phyloP scores from a whole-genome alignment of 2,329 filamentous ascomycete genomes.

The Fusarium napiforme region DNA sequence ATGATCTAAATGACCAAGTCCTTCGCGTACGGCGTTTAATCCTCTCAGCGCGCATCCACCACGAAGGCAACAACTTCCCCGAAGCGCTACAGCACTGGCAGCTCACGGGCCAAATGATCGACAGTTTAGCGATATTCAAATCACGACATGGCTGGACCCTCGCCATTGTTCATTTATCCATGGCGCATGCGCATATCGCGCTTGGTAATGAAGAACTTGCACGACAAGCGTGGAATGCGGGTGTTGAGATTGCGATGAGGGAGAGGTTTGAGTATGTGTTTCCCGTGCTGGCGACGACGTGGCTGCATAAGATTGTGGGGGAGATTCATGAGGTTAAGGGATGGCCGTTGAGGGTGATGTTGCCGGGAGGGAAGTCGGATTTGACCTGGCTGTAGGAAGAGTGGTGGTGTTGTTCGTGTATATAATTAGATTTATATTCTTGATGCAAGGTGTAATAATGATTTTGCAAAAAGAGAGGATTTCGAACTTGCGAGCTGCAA shows the following conservation, averaged over 20 bases:
- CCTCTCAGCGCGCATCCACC: constrained; percentile 39
- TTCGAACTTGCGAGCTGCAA: not conserved
- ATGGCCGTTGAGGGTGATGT: constrained; percentile 49
- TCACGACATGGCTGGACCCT: constrained; percentile 39
- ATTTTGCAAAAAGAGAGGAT: not conserved
- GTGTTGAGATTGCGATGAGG: constrained; percentile 36
- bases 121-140: constrained; percentile 38
- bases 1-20: constrained; percentile 49
- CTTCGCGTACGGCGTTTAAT: constrained; percentile 47
- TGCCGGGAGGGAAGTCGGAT: constrained; percentile 46
- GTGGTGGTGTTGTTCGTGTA: not conserved
- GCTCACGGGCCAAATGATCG: constrained; percentile 28
- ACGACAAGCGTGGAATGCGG: constrained; percentile 40
- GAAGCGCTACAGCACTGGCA: constrained; percentile 41
- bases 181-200: constrained; percentile 44
- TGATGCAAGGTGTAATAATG: not conserved
- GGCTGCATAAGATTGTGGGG: constrained; percentile 44
- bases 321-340: constrained; percentile 41
- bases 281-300: constrained; percentile 45
- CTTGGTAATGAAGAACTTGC: constrained; percentile 30
- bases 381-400: constrained; percentile 27
- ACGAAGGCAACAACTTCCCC: constrained; percentile 20
- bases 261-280: constrained; percentile 49
- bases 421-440: fast-evolving
- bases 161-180: constrained; percentile 44